Evolutionary conservation across 2,329 filamentous ascomycete species (phyloP).

Genomic region (Microsporum ferrugineum): DNA sequence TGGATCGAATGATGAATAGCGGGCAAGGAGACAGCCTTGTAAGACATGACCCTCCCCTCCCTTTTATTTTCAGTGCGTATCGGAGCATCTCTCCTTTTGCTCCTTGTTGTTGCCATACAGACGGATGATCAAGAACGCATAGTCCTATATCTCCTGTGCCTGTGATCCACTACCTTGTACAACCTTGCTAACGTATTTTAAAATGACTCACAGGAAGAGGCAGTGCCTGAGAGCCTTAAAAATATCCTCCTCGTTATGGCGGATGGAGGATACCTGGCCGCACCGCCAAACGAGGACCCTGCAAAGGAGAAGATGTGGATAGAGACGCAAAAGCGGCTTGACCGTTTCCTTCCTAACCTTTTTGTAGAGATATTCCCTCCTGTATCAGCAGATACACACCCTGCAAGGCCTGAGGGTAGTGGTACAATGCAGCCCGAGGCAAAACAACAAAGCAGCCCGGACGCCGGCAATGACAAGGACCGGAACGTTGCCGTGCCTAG

Average conservation of each 20-base stretch:
- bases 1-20: constrained; percentile 93
- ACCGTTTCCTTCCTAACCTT: constrained; percentile 49
- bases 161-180: constrained; percentile 3
- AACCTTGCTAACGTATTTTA: background rate
- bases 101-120: background rate
- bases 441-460: background rate
- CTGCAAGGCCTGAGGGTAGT: background rate
- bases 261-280: constrained; percentile 64
- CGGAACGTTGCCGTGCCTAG: background rate
- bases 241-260: constrained; percentile 95
- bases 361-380: constrained; percentile 49
- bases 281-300: constrained; percentile 49
- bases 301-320: constrained; percentile 46
- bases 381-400: background rate
- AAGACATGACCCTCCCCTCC: constrained; percentile 30
- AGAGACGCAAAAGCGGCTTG: constrained; percentile 50
- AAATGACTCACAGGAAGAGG: constrained; percentile 58
- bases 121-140: background rate
- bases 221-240: constrained; percentile 87
- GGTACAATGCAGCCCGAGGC: background rate
- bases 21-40: constrained; percentile 82
- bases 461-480: background rate
- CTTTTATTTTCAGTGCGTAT: background rate
- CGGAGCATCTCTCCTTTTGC: background rate
- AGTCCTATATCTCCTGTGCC: background rate